These are phyloP conservation scores for Hymenoscyphus salicellus DNA, from an alignment of 2,329 filamentous ascomycete genomes.

Conservation along the genomic window DNA sequence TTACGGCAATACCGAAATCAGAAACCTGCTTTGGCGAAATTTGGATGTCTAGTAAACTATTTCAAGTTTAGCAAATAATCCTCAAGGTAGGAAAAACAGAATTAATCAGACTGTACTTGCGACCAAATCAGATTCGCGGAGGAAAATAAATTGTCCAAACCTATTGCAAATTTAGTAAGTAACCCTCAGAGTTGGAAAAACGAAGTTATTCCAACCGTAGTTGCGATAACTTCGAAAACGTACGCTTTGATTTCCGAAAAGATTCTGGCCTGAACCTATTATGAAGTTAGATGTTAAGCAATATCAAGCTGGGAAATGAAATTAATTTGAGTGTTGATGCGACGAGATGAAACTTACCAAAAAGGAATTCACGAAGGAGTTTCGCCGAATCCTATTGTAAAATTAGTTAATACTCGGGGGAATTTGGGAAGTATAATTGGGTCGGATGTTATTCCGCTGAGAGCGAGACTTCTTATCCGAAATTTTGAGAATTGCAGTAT, in stretches of 20 bases:
- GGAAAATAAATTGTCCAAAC: neutral
- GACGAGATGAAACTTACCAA: neutral
- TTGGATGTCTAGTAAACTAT: neutral
- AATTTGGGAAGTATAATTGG: too few species aligned
- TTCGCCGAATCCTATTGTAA: neutral
- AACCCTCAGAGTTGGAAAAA: neutral
- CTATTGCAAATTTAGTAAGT: neutral
- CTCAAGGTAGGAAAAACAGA: neutral
- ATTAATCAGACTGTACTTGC: neutral
- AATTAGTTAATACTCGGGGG: neutral
- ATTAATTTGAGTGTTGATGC: neutral
- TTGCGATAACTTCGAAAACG: neutral
- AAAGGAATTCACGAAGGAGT: too few species aligned
- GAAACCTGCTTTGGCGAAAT: too few species aligned
- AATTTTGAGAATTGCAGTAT: too few species aligned
- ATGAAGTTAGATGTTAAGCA: neutral
- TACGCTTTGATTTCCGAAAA: neutral
- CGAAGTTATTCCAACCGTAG: neutral
- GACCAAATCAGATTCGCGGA: neutral
- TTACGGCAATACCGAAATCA: too few species aligned
- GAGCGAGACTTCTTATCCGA: too few species aligned
- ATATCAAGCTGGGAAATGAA: neutral
- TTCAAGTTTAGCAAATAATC: neutral
- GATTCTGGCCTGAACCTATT: neutral
- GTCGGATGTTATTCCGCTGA: too few species aligned